Evolutionary conservation across 2,329 filamentous ascomycete genomes (phyloP), one percentile per base, ranked within the genome.

Genomic region (Amauroascus niger): DNA sequence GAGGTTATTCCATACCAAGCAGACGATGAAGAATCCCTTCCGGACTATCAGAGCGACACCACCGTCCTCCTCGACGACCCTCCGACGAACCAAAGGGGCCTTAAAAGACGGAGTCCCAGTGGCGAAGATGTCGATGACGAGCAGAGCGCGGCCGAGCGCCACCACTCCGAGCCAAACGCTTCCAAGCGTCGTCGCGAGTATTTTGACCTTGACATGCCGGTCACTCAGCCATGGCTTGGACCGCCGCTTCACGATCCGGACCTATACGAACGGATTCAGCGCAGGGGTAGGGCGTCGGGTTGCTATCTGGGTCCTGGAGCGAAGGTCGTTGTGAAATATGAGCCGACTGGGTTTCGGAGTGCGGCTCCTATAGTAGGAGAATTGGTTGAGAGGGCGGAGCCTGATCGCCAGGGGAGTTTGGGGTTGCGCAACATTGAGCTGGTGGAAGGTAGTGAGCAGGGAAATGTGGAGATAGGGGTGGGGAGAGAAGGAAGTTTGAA

Each of bases 221-320:
- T 39, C 4, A 52, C 50, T 3, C 22, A 49, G 8, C 41, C 43
- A 6, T 37, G n/a, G 18, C 39, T 5, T 18, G 55, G 49, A 6
- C 44, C 39, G 16, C 49, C 49, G 13, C 30, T 49, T 20, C 55
- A 57, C 52, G 20, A 55, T 41, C 55, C 55, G 11, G 55, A 55
- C 28, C 44, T 57, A 14, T 57, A 53, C 39, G 53, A 55, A 14
- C 30, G 33, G 46, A 53, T 57, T 41, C 43, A 53, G 30, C 46
- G 49, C 9, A 32, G 41, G 18, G 53, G 39, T 14, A 45, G 22
- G 30, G n/a, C 26, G 14, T 35, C 49, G 13, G 55, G 55, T 9
- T 26, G 41, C 22, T 50, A 55, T 47, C 28, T 53, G 24, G 53
- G 35, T 13, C 32, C 48, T 33, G 49, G 53, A 3, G 49, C 55